Conservation (phyloP, 768 basidiomycete genomes). For the Lanmaoa rubissima region DNA sequence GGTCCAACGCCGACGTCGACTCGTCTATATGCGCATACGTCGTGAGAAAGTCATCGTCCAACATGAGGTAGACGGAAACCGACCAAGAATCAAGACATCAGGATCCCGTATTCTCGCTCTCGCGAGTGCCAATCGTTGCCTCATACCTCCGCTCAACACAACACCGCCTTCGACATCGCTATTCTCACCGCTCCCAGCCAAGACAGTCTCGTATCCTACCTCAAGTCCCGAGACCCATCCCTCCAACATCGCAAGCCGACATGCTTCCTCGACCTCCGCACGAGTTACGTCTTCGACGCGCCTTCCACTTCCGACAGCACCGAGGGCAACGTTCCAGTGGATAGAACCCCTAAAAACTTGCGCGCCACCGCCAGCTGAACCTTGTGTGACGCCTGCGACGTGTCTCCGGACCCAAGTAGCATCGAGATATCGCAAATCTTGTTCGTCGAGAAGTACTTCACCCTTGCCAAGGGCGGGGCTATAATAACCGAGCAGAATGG, state of each 20-base stretch:
- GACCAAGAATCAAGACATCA: slow-evolving; percentile 86
- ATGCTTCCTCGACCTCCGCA: slow-evolving; percentile 76
- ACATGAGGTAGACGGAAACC: slow-evolving; percentile 28
- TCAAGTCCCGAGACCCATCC: slow-evolving; percentile 86
- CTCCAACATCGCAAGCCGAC: slow-evolving; percentile 80
- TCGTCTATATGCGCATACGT: slow-evolving; percentile 49
- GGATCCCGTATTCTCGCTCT: slow-evolving; percentile 84
- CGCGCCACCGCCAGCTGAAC: slow-evolving; percentile 46
- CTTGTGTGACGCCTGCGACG: slow-evolving; percentile 78
- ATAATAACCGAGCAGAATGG: slow-evolving; percentile 73
- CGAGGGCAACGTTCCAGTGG: slow-evolving; percentile 86
- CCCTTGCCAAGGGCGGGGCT: slow-evolving; percentile 50
- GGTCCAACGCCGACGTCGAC: slow-evolving; percentile 82
- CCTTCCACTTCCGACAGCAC: slow-evolving; percentile 49
- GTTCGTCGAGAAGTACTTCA: slow-evolving; percentile 75
- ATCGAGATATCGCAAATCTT: slow-evolving; percentile 75
- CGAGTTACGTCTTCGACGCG: slow-evolving; percentile 52
- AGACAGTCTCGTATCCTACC: slow-evolving; percentile 79
- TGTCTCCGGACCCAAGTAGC: slow-evolving; percentile 61
- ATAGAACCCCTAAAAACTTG: slow-evolving; percentile 72
- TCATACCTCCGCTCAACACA: slow-evolving; percentile 86
- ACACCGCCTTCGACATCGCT: slow-evolving; percentile 49
- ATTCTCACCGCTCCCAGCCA: slow-evolving; percentile 49
- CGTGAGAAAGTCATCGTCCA: background rate
- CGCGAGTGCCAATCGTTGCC: slow-evolving; percentile 87